Percentiles rank a stretch among this genome's conserved stretches.
phyloP scores from a whole-genome alignment of 495 filamentous ascomycete species.

The Daldinia grandis region DNA sequence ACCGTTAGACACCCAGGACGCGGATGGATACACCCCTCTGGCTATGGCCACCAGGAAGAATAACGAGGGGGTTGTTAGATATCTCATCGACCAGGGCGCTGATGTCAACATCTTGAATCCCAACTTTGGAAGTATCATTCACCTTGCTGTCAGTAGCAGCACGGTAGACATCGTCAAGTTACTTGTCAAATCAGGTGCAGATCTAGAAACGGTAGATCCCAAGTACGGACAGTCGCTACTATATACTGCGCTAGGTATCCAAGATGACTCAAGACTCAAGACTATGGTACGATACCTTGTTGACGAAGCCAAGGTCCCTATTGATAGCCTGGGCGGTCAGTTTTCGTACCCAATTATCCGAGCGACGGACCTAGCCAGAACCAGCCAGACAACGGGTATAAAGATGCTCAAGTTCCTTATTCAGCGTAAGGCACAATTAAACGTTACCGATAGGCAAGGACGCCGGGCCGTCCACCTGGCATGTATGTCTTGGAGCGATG shows the following conservation, averaged over 20 bases:
- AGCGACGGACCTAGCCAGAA: background rate
- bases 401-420: background rate
- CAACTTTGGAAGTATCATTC: background rate
- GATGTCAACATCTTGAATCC: background rate
- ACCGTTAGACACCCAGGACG: background rate
- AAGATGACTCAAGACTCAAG: background rate
- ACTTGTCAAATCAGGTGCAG: background rate
- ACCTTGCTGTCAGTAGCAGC: background rate
- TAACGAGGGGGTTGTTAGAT: background rate
- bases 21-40: background rate
- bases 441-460: background rate
- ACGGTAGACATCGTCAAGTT: background rate
- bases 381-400: background rate
- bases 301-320: background rate
- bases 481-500: background rate
- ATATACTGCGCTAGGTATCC: background rate
- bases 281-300: background rate
- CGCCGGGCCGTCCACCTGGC: background rate
- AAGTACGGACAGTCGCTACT: background rate
- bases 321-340: background rate
- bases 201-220: background rate
- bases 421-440: background rate
- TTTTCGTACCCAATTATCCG: background rate
- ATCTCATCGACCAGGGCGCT: background rate
- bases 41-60: background rate